phyloP scores from a whole-genome alignment of 1,139 yeast genomes.

The Kodamaea arcana region DNA sequence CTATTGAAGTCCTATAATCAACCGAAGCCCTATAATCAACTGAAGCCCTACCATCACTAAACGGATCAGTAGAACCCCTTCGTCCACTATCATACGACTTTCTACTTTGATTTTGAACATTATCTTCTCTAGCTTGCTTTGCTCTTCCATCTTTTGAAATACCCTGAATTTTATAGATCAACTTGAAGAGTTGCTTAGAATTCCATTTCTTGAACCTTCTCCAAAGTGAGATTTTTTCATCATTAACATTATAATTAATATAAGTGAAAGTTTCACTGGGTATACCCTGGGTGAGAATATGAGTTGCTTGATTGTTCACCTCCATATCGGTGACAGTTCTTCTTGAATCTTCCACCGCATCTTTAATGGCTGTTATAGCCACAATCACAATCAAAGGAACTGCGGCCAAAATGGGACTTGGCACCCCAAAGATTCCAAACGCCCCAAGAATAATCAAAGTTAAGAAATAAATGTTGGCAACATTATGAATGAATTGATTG shows the following conservation, averaged over 20 bases:
- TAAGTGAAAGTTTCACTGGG: slow-evolving; percentile 18
- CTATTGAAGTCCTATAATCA: slow-evolving; percentile 5
- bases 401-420: slow-evolving; percentile 51
- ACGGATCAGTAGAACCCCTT: too few species aligned
- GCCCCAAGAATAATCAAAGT: slow-evolving; percentile 49
- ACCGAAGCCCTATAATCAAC: slow-evolving; percentile 1
- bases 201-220: slow-evolving; percentile 54
- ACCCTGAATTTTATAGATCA: slow-evolving; percentile 26
- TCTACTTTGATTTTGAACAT: slow-evolving; percentile 21
- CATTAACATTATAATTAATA: slow-evolving; percentile 41
- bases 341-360: slow-evolving; percentile 56
- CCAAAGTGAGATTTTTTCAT: slow-evolving; percentile 54
- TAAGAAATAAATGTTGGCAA: slow-evolving; percentile 55
- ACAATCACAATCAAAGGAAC: slow-evolving; percentile 60
- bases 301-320: slow-evolving; percentile 49
- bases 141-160: slow-evolving; percentile 37
- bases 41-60: too few species aligned
- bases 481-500: slow-evolving; percentile 46
- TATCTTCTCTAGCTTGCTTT: slow-evolving; percentile 20
- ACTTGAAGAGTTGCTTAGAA: slow-evolving; percentile 27
- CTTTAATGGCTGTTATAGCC: slow-evolving; percentile 50
- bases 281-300: slow-evolving; percentile 28
- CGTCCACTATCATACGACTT: slow-evolving; percentile 38
- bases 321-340: slow-evolving; percentile 52
- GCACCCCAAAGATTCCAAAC: slow-evolving; percentile 55